A percentile compares a stretch with the other conserved stretches of the same genome.
Evolutionary conservation across 2,329 filamentous ascomycete species (phyloP).

Genomic region (Xylariaceae sp.): DNA sequence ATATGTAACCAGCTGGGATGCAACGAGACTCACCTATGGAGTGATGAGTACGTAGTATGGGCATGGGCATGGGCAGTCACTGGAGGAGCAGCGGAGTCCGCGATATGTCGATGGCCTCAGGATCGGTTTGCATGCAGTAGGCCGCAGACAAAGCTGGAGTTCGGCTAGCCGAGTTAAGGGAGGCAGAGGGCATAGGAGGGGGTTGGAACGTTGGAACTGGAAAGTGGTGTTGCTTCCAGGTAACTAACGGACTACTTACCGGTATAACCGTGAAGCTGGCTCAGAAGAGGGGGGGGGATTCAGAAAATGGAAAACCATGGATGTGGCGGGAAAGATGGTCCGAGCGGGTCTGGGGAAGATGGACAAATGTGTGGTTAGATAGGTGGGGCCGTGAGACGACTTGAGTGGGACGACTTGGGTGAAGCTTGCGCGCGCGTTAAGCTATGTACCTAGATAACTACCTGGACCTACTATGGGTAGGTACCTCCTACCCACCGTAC

Average conservation of each 20-base stretch:
- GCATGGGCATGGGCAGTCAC: conserved; percentile 2
- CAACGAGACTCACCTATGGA: not conserved
- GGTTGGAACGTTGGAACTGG: conserved; percentile 1
- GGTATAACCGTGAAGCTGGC: not conserved
- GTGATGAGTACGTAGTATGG: not conserved
- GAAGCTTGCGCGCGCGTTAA: no score
- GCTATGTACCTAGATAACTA: no score
- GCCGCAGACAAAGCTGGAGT: not conserved
- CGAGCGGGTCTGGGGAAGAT: not conserved
- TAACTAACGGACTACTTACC: not conserved
- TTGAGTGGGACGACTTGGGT: no score
- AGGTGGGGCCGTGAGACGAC: no score
- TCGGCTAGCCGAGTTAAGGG: conserved; percentile 11
- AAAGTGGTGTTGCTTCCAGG: not conserved
- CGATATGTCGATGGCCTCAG: conserved; percentile 5
- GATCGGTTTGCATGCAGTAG: conserved; percentile 9
- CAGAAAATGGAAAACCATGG: conserved; percentile 4
- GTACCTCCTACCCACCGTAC: no score
- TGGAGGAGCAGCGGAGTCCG: conserved; percentile 4
- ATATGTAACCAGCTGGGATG: not conserved
- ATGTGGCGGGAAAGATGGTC: not conserved
- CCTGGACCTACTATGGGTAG: no score
- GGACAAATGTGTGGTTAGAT: no score
- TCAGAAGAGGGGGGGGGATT: not conserved
- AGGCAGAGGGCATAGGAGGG: not conserved